Evolutionary conservation across 2,329 filamentous ascomycete species (phyloP).

Genomic region (Rhynchosporium agropyri): DNA sequence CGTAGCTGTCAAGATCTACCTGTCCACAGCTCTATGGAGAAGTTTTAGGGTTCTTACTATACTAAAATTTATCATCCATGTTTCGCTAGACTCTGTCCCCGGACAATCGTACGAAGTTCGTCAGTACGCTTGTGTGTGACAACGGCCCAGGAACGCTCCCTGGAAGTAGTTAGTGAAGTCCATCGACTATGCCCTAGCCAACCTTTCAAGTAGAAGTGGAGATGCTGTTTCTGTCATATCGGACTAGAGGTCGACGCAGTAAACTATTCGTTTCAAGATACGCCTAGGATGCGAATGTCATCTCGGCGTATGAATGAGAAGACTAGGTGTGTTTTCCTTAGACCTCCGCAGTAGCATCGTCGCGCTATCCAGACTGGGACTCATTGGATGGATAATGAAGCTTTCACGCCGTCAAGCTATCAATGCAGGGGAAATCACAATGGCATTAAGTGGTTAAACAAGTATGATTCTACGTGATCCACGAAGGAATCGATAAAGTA

Average conservation of each 20-base stretch:
- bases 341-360: no score
- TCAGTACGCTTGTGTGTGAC: neutral
- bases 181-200: no score
- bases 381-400: neutral
- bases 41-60: neutral
- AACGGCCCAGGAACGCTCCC: neutral
- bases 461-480: neutral
- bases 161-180: neutral
- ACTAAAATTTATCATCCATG: neutral
- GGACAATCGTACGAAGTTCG: neutral
- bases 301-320: no score
- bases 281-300: no score
- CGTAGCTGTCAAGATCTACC: no score
- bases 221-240: no score
- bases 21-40: no score
- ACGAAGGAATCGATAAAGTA: neutral
- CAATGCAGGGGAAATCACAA: neutral
- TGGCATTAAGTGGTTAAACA: constrained; percentile 1
- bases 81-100: neutral
- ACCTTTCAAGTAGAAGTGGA: no score
- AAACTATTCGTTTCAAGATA: no score
- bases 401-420: neutral
- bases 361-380: neutral
- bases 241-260: no score
- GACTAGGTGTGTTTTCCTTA: no score